A percentile compares a stretch with the other conserved stretches of the same genome.
Conservation (phyloP, 2,329 filamentous ascomycete species). For the Magnaporthiopsis incrustans region DNA sequence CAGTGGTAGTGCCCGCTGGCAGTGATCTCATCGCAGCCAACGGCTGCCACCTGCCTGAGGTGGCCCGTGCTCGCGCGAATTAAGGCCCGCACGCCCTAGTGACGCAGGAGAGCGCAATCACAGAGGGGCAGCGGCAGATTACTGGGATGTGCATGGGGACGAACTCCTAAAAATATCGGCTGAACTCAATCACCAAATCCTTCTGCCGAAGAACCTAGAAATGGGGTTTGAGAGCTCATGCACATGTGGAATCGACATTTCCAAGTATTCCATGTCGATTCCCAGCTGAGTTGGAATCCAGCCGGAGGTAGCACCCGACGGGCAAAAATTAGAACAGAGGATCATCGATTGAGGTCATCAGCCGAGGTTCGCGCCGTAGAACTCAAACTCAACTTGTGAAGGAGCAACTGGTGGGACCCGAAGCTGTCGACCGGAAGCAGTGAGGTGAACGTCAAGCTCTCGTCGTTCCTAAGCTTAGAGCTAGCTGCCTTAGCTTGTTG, state of each 20-base stretch:
- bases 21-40: background rate
- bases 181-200: background rate
- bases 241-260: background rate
- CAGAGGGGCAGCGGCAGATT: background rate
- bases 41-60: background rate
- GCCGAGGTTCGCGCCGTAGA: no score
- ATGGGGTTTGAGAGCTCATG: background rate
- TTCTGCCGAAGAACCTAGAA: background rate
- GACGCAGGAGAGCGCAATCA: background rate
- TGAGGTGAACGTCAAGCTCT: no score
- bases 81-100: background rate
- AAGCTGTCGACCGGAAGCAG: no score
- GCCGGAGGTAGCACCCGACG: background rate
- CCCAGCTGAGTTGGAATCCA: background rate
- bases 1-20: no score
- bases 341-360: no score
- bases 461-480: no score
- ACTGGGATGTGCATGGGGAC: background rate
- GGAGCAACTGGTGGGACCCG: no score
- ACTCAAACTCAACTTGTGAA: no score
- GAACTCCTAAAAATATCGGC: slow-evolving; percentile 2
- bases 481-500: no score
- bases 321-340: background rate
- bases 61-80: background rate
- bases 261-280: background rate